A percentile compares a stretch with the other conserved stretches of the same genome.
These are phyloP conservation scores for Acaromyces ingoldii DNA, from an alignment of 1,284 basidiomycete genomes.

Conservation along the genomic window DNA sequence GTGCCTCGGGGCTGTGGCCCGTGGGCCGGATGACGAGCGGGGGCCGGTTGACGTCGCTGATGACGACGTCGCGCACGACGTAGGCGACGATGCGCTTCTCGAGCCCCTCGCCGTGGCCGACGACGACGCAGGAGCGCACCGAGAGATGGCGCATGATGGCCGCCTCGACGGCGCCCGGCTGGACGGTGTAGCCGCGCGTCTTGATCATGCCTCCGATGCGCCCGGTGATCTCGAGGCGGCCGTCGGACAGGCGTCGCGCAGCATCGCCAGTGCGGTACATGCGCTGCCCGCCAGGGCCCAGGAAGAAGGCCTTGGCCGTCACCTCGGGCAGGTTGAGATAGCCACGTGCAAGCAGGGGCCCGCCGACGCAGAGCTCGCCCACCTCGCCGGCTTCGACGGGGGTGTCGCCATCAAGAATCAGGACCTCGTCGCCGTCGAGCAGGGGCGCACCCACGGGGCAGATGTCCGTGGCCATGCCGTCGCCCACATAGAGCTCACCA, in stretches of 20 bases:
- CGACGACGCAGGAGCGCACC: slow-evolving; percentile 42
- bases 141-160: slow-evolving; percentile 45
- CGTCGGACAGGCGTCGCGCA: slow-evolving; percentile 25
- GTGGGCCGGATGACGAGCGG: not conserved
- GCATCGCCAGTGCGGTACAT: slow-evolving; percentile 49
- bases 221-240: slow-evolving; percentile 40
- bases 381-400: slow-evolving; percentile 27
- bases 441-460: slow-evolving; percentile 47
- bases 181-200: slow-evolving; percentile 46
- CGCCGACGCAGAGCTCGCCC: slow-evolving; percentile 49
- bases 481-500: slow-evolving; percentile 40
- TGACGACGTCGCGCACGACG: slow-evolving; percentile 35
- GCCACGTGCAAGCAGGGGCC: slow-evolving; percentile 42
- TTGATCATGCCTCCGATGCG: slow-evolving; percentile 51
- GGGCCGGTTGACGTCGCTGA: slow-evolving; percentile 29
- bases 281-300: slow-evolving; percentile 8
- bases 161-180: slow-evolving; percentile 42
- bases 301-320: slow-evolving; percentile 43
- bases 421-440: slow-evolving; percentile 36
- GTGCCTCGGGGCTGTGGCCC: slow-evolving; percentile 41
- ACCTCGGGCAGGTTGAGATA: slow-evolving; percentile 47
- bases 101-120: slow-evolving; percentile 44
- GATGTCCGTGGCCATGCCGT: slow-evolving; percentile 10
- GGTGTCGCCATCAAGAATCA: slow-evolving; percentile 41
- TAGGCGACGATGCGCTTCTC: slow-evolving; percentile 48